Evolutionary conservation across 2,329 filamentous ascomycete species (phyloP).

Genomic region (Sclerotinia subarctica): DNA sequence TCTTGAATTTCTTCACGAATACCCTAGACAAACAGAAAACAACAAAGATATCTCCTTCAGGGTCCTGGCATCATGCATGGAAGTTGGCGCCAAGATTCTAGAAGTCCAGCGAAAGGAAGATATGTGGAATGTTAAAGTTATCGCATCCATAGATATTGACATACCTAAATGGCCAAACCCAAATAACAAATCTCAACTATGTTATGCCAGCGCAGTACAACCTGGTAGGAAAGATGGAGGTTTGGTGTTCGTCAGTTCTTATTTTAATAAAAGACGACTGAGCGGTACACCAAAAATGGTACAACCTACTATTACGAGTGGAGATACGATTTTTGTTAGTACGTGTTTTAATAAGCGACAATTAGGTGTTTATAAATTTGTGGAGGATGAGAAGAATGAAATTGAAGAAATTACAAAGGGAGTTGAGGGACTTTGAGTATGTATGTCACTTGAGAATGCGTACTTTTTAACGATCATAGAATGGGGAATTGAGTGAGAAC

Average conservation of each 20-base stretch:
- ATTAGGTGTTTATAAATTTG: constrained; percentile 61
- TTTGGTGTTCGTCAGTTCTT: constrained; percentile 6
- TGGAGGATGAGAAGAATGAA: neutral
- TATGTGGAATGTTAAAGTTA: constrained; percentile 62
- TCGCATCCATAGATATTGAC: constrained; percentile 2
- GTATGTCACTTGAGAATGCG: neutral
- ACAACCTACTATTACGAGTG: neutral
- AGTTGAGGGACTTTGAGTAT: neutral
- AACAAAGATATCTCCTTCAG: constrained; percentile 39
- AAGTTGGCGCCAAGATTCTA: constrained; percentile 74
- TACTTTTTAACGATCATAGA: neutral
- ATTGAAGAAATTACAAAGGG: neutral
- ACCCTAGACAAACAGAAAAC: constrained; percentile 2
- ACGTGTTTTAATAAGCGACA: constrained; percentile 76
- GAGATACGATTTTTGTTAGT: constrained; percentile 53
- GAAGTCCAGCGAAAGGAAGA: constrained; percentile 42
- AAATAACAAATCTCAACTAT: constrained; percentile 84
- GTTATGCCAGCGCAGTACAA: constrained; percentile 78
- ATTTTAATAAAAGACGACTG: constrained; percentile 16
- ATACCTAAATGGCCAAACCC: constrained; percentile 30
- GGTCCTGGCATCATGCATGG: constrained; percentile 90
- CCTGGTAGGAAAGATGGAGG: constrained; percentile 35
- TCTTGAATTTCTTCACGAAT: constrained; percentile 57
- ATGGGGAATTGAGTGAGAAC: too few species aligned
- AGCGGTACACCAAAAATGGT: constrained; percentile 2